Evolutionary conservation across 2,329 filamentous ascomycete species (phyloP).

Genomic region (Xylariales sp.): DNA sequence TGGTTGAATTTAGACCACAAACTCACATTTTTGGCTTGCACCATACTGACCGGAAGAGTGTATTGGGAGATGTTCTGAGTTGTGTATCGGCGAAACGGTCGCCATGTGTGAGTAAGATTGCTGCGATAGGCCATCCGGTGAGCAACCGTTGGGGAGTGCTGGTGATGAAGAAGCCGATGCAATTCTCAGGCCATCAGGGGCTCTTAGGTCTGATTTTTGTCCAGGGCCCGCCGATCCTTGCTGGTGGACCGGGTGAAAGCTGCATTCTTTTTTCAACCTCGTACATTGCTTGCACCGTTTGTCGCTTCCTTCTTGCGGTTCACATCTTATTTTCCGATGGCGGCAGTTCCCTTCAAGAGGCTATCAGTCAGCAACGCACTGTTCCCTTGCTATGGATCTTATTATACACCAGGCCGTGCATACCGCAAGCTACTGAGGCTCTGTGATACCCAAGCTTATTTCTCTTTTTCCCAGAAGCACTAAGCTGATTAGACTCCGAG

Average conservation of each 20-base stretch:
- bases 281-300: slow-evolving; percentile 90
- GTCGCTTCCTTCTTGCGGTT: slow-evolving; percentile 68
- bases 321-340: slow-evolving; percentile 87
- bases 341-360: slow-evolving; percentile 73
- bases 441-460: slow-evolving; percentile 96
- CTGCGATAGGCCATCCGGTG: slow-evolving; percentile 34
- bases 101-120: slow-evolving; percentile 37
- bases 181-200: slow-evolving; percentile 33
- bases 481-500: slow-evolving; percentile 27
- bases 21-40: too few species aligned
- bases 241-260: slow-evolving; percentile 86
- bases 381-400: too few species aligned
- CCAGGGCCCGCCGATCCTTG: slow-evolving; percentile 42
- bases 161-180: slow-evolving; percentile 46
- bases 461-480: slow-evolving; percentile 45
- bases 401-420: too few species aligned
- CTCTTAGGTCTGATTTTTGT: slow-evolving; percentile 35
- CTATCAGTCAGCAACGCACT: too few species aligned
- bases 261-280: slow-evolving; percentile 88
- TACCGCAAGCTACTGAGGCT: slow-evolving; percentile 93
- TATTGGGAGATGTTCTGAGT: slow-evolving; percentile 40
- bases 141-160: slow-evolving; percentile 35
- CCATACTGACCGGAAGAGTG: too few species aligned
- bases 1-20: too few species aligned
- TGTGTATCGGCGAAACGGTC: slow-evolving; percentile 37